Conservation (phyloP, 2,329 filamentous ascomycete genomes). For the Huntiella savannae region DNA sequence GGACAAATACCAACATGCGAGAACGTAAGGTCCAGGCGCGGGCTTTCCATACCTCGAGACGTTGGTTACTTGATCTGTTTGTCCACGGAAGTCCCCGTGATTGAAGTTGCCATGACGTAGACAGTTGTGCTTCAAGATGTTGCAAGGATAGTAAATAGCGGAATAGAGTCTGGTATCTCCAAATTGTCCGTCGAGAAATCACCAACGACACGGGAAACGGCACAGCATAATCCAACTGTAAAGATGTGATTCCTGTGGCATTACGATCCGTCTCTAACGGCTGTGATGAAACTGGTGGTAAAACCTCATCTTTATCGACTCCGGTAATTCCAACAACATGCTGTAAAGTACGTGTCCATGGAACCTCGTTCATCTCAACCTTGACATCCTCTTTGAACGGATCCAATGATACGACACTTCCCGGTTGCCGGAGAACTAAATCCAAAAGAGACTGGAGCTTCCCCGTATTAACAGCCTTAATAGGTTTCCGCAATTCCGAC, state of each 20-base stretch:
- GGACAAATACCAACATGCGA: constrained; percentile 91
- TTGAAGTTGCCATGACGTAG: constrained; percentile 78
- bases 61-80: constrained; percentile 52
- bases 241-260: constrained; percentile 73
- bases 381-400: constrained; percentile 98
- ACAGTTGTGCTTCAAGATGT: constrained; percentile 73
- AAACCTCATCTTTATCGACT: constrained; percentile 72
- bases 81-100: constrained; percentile 66
- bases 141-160: constrained; percentile 80
- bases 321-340: constrained; percentile 93
- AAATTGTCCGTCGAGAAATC: constrained; percentile 90
- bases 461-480: constrained; percentile 71
- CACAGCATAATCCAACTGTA: constrained; percentile 85
- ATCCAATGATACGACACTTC: constrained; percentile 80
- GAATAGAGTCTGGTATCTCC: constrained; percentile 89
- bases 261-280: constrained; percentile 65
- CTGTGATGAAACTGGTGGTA: constrained; percentile 51
- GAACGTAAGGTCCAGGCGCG: constrained; percentile 80
- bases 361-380: constrained; percentile 89
- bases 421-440: constrained; percentile 85
- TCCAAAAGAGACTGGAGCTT: constrained; percentile 95
- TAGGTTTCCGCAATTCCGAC: constrained; percentile 77
- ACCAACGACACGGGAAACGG: constrained; percentile 92
- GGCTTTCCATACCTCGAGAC: constrained; percentile 80
- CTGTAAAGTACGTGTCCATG: constrained; percentile 83